A percentile compares a stretch with the other conserved stretches of the same genome.
These are phyloP conservation scores for Casuarina equisetifolia DNA, from an alignment of 306 rosid genomes.

Conservation along the genomic window DNA sequence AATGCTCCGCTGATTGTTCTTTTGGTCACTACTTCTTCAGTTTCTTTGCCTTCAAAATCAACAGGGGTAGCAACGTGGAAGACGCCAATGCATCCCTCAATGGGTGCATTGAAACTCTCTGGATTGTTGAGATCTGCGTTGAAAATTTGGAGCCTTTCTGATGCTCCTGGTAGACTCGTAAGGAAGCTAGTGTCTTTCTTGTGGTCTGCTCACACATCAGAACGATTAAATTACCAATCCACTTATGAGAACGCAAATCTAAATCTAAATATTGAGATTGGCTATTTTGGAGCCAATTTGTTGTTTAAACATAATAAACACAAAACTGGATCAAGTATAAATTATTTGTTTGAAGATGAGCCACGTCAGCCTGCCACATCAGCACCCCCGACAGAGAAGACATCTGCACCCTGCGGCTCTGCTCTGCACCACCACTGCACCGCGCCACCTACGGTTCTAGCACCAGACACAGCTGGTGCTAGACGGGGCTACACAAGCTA, in stretches of 20 bases:
- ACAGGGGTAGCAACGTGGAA: constrained; percentile 54
- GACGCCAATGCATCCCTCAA: constrained; percentile 57
- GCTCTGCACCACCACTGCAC: too few relatives aligned
- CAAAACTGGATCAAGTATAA: too few relatives aligned
- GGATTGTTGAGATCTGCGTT: constrained; percentile 52
- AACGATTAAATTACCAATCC: neutral
- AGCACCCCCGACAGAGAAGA: too few relatives aligned
- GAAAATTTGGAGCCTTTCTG: constrained; percentile 43
- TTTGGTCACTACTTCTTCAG: constrained; percentile 42
- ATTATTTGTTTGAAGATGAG: too few relatives aligned
- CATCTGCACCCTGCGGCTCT: too few relatives aligned
- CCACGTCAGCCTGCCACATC: too few relatives aligned
- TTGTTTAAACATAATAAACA: too few relatives aligned
- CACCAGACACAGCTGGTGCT: too few relatives aligned
- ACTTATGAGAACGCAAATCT: neutral
- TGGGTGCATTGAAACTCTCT: constrained; percentile 46
- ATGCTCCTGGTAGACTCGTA: constrained; percentile 51
- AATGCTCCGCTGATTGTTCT: constrained; percentile 52
- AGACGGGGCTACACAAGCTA: too few relatives aligned
- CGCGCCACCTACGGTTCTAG: too few relatives aligned
- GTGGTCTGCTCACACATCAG: constrained; percentile 6
- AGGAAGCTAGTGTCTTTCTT: constrained; percentile 48
- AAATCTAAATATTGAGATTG: too few relatives aligned
- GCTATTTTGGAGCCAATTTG: too few relatives aligned
- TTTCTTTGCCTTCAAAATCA: constrained; percentile 31